Evolutionary conservation across 2,329 filamentous ascomycete genomes (phyloP).

Genomic region (Penicillium olsonii): DNA sequence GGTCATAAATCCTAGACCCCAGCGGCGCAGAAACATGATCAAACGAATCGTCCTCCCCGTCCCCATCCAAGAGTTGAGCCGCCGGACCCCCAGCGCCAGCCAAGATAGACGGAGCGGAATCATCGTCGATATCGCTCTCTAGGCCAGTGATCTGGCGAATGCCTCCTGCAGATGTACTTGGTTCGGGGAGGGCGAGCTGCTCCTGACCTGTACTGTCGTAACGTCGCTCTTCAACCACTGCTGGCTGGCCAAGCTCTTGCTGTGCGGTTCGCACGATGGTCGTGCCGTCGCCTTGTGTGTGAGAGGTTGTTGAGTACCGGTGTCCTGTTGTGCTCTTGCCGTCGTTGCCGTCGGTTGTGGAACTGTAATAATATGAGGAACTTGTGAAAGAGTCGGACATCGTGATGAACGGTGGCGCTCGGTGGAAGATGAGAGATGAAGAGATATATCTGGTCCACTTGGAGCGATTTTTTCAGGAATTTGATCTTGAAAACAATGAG

Average conservation of each 20-base stretch:
- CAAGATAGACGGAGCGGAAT: conserved; percentile 1
- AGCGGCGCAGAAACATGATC: conserved; percentile 12
- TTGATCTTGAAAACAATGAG: not conserved
- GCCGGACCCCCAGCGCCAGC: conserved; percentile 9
- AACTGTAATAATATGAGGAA: conserved; percentile 37
- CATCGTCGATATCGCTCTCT: conserved; percentile 21
- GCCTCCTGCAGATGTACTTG: conserved; percentile 22
- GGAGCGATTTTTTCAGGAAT: not conserved
- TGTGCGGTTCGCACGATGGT: conserved; percentile 36
- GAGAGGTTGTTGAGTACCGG: conserved; percentile 34
- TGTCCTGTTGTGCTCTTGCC: conserved; percentile 32
- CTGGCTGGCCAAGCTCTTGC: conserved; percentile 37
- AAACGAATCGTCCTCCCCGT: conserved; percentile 11
- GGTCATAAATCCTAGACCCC: conserved; percentile 16
- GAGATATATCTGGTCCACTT: conserved; percentile 9
- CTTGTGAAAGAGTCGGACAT: conserved; percentile 34
- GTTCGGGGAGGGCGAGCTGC: conserved; percentile 16
- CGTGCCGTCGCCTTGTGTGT: conserved; percentile 34
- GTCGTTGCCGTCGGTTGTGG: conserved; percentile 28
- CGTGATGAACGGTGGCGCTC: conserved; percentile 5
- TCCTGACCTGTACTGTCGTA: conserved; percentile 38
- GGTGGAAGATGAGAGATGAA: conserved; percentile 10
- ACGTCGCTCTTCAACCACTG: conserved; percentile 34
- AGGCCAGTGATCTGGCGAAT: conserved; percentile 32
- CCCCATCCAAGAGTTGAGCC: conserved; percentile 9